Evolutionary conservation across 2,329 filamentous ascomycete genomes (phyloP), one percentile per base, ranked within the genome.

Genomic region (Beauveria brongniartii): DNA sequence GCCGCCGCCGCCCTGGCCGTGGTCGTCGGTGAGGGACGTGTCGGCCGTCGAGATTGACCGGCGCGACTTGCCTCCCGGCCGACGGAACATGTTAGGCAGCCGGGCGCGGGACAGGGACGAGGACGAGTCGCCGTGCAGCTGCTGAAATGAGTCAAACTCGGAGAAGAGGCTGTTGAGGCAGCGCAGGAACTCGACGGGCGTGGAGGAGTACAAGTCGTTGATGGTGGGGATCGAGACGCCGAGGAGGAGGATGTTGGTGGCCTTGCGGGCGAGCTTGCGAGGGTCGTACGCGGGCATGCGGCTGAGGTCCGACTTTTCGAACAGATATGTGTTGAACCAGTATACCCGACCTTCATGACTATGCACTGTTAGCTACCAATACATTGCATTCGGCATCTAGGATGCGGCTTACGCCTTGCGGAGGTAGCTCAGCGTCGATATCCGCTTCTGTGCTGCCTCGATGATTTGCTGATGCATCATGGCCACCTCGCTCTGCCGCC

Each of bases 261-360:
- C 93, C 67, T 94, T 90, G 62, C 92, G 89, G 64, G 91, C 88
- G 54, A 97, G 85, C 71, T 93, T 94, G 65, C 89, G 86, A 4
- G 85, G 78, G 62, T 95, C 90, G 71, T 95, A 93, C 71, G 91
- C 96, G 51, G 93, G 87, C 78, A 97, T 88, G 69, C 88, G 87
- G 56, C 83, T 78, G 40, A 97, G 81, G 73, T 96, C 91, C 34
- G 84, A 74, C 69, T 91, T 89, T 65, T 92, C 90, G 75, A 96
- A 96, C 70, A 96, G 89, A 63, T 96, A 85, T 0, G 94, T 97
- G 76, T 97, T 97, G 80, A 97, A 97, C 92, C 94, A 97, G 78
- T 96, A 97, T 47, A 96, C 87, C 62, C 91, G 87, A 63, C 93
- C 92, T 75, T 97, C 92, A 71, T 99, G 92, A 30, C 91, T 96